Evolutionary conservation across 1,284 basidiomycete genomes (phyloP), one percentile per base, ranked within the genome.

Genomic region (Somion occarium): DNA sequence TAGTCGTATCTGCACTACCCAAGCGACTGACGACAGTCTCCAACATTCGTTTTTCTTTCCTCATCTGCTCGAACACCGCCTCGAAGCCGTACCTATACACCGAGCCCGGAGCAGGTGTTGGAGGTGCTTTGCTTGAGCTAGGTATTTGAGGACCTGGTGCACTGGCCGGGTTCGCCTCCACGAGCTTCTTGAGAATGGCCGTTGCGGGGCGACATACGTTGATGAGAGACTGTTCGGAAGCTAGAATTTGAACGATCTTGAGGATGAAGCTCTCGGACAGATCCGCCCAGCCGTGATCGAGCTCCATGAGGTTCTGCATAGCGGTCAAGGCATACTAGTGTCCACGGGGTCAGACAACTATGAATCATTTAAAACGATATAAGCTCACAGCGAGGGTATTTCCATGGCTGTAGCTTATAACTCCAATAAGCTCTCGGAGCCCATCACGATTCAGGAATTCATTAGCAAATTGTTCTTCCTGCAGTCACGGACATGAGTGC

Each of bases 201-300:
- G 93, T 97, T 1, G 95, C 93, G 11, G 95, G 95, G n/a, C 95
- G 85, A 59, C 92, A 91, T 56, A 98, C 89, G 59, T 99, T 99
- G 73, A 95, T 85, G n/a, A 85, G 79, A 39, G 88, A 83, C 47
- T 80, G 75, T 15, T 85, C 73, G 0, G 88, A 83, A 2, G 89
- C 84, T 38, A 97, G 77, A 54, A 95, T 88, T 57, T 85, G 78
- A 22, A 96, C 91, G 39, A 97, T 79, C 61, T 79, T 80, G 59
- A 80, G 76, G 52, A 94, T 88, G 66, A 96, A 92, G 12, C 67
- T 66, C 47, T 82, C 75, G 57, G 84, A 81, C 12, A 95, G 77
- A 23, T 73, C 74, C 2, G 82, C 76, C 90, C 90, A 93, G 41
- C 91, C 90, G 56, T 87, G 82, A 51, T 90, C 86, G 42, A 88